A percentile compares a stretch with the other conserved stretches of the same genome.
Evolutionary conservation across 352 stramenopile species (phyloP).

Genomic region (Peronospora tabacina): DNA sequence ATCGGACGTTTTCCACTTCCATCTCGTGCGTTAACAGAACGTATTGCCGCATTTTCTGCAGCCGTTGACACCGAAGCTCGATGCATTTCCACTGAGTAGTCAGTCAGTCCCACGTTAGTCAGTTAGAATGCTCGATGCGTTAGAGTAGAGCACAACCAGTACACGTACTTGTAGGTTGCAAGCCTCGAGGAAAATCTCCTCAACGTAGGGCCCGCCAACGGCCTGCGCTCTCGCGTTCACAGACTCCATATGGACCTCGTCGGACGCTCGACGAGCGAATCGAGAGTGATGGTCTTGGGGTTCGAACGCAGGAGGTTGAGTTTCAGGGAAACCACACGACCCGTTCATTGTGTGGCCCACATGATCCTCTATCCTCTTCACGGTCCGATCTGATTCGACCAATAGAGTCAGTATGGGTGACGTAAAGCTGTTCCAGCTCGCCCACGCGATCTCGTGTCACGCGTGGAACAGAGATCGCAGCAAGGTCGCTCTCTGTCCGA

Average conservation of each 20-base stretch:
- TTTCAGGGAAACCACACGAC: not conserved
- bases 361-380: slow-evolving; percentile 10
- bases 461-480: slow-evolving; percentile 88
- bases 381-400: not conserved
- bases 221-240: slow-evolving; percentile 6
- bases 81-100: slow-evolving; percentile 53
- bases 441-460: slow-evolving; percentile 86
- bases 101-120: too few relatives aligned
- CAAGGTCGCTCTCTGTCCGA: slow-evolving; percentile 87
- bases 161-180: slow-evolving; percentile 52
- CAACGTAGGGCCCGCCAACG: slow-evolving; percentile 20
- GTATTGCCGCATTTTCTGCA: slow-evolving; percentile 52
- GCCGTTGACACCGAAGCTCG: slow-evolving; percentile 43
- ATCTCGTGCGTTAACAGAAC: slow-evolving; percentile 42
- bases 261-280: not conserved
- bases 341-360: too few relatives aligned
- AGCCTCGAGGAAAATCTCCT: slow-evolving; percentile 54
- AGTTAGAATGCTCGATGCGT: too few relatives aligned
- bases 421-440: slow-evolving; percentile 64
- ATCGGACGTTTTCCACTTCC: slow-evolving; percentile 42
- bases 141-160: too few relatives aligned
- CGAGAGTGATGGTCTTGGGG: slow-evolving; percentile 1
- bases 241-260: slow-evolving; percentile 22
- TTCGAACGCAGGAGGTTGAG: too few relatives aligned
- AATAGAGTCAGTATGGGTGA: slow-evolving; percentile 36